Evolutionary conservation across 1,284 basidiomycete genomes (phyloP), one percentile per base, ranked within the genome.

Genomic region (Papiliotrema fonsecae): DNA sequence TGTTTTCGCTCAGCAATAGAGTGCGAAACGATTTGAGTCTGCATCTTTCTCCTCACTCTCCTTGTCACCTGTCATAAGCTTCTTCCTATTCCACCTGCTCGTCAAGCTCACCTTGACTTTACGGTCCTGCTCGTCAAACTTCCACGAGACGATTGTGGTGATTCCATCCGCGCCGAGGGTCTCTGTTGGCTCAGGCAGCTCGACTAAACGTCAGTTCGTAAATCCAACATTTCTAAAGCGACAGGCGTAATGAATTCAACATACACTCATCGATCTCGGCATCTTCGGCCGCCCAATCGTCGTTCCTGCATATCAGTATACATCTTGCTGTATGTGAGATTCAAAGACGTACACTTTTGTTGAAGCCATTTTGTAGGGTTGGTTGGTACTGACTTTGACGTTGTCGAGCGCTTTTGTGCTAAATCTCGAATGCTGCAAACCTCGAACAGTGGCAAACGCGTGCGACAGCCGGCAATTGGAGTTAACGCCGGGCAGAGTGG

Each of bases 1-100:
- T 82, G 83, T 74, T 96, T 88, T 42, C 94, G 82, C 74, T 94
- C 90, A 0, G 96, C 96, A 6, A 97, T 91, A 19, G 82, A 80
- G 67, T 94, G 91, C 58, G 93, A 89, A 32, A 98, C 96, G 35
- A 90, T 80, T n/a, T 87, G 85, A 70, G 90, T 93, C 69, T 94
- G 86, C 19, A 97, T 78, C 1, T 85, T 87, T 42, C 92, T 82
- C 73, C 88, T 88, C 65, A 87, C 90, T 62, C 85, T 84, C 55
- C 89, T 82, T 13, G 87, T 96, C 57, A 91, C 83, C 88, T 91
- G 37, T 37, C 13, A n/a, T n/a, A 9, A 14, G 19, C 18, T 4
- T 21, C 27, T 19, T 18, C 18, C n/a, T 24, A 26, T 32, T 40
- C 21, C 13, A 28, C 10, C 1, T 6, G 6, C 2, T 22, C 6